Percentiles rank a stretch among this genome's conserved stretches.
These are phyloP conservation scores for Trametopsis cervina DNA, from an alignment of 768 basidiomycete genomes.

Conservation along the genomic window DNA sequence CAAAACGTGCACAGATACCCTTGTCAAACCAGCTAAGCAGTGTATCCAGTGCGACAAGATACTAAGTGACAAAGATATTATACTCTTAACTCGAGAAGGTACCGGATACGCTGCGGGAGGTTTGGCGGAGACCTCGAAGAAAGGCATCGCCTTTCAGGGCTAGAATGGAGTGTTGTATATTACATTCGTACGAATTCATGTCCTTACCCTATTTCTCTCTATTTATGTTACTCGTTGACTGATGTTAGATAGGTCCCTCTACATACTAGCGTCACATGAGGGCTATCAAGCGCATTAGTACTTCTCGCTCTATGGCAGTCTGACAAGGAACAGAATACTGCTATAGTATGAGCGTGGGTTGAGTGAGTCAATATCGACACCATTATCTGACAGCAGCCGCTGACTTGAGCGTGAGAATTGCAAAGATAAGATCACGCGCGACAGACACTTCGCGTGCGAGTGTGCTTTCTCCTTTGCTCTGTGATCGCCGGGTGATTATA, in stretches of 20 bases:
- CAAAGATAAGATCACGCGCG: too few relatives aligned
- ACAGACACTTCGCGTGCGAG: too few relatives aligned
- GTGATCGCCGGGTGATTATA: too few relatives aligned
- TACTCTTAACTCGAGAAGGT: conserved; percentile 90
- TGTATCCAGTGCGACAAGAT: conserved; percentile 81
- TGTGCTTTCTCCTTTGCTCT: too few relatives aligned
- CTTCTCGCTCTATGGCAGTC: too few relatives aligned
- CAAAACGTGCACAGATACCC: conserved; percentile 83
- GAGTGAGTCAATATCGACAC: too few relatives aligned
- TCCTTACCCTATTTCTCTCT: background rate
- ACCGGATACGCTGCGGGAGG: conserved; percentile 97
- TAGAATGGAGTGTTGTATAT: conserved; percentile 26
- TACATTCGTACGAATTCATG: background rate
- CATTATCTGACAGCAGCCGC: too few relatives aligned
- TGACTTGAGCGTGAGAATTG: too few relatives aligned
- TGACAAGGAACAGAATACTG: too few relatives aligned
- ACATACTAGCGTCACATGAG: too few relatives aligned
- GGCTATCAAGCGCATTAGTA: too few relatives aligned
- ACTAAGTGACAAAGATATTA: conserved; percentile 62
- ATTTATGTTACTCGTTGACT: background rate
- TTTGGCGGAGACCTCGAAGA: conserved; percentile 77
- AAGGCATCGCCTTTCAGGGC: conserved; percentile 83
- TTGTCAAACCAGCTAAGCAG: conserved; percentile 70
- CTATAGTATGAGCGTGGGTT: too few relatives aligned
- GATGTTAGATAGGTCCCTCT: background rate